Evolutionary conservation across 345 rosid species (phyloP), one percentile per base, ranked within the genome.

Genomic region (Bruguiera sexangula): DNA sequence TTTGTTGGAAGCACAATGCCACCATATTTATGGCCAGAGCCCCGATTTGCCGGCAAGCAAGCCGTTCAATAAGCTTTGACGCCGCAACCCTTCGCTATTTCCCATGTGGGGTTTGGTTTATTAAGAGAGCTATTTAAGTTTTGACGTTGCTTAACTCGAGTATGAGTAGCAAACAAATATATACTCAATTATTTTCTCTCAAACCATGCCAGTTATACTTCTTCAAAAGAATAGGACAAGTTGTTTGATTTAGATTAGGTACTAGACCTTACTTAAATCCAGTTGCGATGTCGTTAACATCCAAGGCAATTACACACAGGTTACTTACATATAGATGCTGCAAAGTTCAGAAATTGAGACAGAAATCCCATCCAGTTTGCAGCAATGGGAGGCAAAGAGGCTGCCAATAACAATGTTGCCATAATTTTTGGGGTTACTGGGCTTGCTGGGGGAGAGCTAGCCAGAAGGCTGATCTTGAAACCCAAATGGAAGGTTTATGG

Each of bases 401-500:
- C 20, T 54, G 70, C 34, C 8, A 7, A 57, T 63, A 65, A 65
- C 34, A 80, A 81, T 71, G 94, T 86, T 13, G 97, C 97, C 9
- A 65, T 88, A 60, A 80, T 93, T 68, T 89, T 93, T 56, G 98
- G 98, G 2, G 97, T 78, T 13, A 91, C 96, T 0, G 98, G 98
- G 53, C 90, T 93, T 8, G 97, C 89, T 7, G 98, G 98, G 51
- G 86, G 85, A 65, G 94, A 89, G 81, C 77, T 93, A 30, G 85
- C 84, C 60, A 82, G 73, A 73, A 83, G 50, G 31, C 79, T 93
- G 20, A 60, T 75, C 70, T 82, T 87, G 8, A 83, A 76, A 74
- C 26, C 82, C 16, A 79, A 66, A n/a, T 89, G 97, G 98, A 89
- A 80, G 79, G 92, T 93, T 36, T 89, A 86, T 11, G 97, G 98